These are phyloP conservation scores for Tetraselmis striata DNA, from an alignment of 139 green algal genomes.

Conservation along the genomic window DNA sequence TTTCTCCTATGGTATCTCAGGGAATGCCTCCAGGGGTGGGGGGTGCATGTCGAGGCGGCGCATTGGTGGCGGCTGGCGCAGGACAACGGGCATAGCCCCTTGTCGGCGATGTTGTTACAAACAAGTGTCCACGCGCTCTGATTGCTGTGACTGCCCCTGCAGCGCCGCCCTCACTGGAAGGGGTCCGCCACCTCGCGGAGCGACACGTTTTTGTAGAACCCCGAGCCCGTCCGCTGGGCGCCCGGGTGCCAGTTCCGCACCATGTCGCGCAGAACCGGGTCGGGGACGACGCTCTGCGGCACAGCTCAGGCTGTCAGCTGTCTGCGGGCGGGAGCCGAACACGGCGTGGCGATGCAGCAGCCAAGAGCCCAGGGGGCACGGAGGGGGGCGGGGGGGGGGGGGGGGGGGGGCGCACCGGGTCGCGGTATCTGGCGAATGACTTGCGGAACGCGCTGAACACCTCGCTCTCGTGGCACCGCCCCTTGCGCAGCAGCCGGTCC, in stretches of 20 bases:
- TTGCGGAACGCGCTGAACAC: conserved; percentile 42
- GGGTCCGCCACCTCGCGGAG: not conserved
- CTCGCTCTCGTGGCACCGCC: conserved; percentile 68
- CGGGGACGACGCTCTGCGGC: conserved; percentile 11
- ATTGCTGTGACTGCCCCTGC: too few species aligned
- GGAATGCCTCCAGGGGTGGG: too few species aligned
- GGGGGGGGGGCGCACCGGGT: not conserved
- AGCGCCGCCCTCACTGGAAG: not conserved
- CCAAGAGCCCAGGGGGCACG: too few species aligned
- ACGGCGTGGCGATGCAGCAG: too few species aligned
- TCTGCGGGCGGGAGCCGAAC: too few species aligned
- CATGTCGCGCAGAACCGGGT: conserved; percentile 47
- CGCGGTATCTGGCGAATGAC: conserved; percentile 26
- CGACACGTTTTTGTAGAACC: conserved; percentile 47
- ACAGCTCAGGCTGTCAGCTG: not conserved
- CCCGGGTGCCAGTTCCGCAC: conserved; percentile 51
- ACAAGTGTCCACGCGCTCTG: too few species aligned
- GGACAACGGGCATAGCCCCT: too few species aligned
- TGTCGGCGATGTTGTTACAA: too few species aligned
- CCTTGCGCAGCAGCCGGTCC: conserved; percentile 33
- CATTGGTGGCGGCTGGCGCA: too few species aligned
- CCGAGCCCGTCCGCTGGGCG: conserved; percentile 36
- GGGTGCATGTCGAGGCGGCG: too few species aligned
- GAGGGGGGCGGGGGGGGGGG: not conserved
- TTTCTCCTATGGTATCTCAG: too few species aligned